Evolutionary conservation across 331 rosid genomes (phyloP), one percentile per base, ranked within the genome.

Genomic region (Dryas integrifolia): DNA sequence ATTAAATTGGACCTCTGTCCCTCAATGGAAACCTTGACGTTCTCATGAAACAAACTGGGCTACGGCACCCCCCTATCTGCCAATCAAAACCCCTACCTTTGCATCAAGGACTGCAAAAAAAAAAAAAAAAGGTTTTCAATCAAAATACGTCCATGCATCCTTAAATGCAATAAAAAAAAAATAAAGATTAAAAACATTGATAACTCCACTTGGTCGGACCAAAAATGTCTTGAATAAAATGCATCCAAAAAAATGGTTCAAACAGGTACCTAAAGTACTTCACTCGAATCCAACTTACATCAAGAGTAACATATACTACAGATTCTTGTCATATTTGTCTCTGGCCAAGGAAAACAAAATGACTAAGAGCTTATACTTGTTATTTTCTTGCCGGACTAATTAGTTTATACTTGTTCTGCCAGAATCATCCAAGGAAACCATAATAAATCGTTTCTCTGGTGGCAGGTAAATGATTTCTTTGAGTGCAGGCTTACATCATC

Each of bases 21-120:
- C 79, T 72, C 50, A 1, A 15, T 44, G 72, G 81, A 72, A 68
- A 73, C 79, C 76, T 63, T 38, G 67, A 58, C 63, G 53, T 61
- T 65, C 73, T 77, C 67, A 43, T 71, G 76, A 79, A 64, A 83
- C 73, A 71, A 73, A 71, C 46, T 68, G 86, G 84, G 76, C 63
- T 60, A 75, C 30, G 6, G 72, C 74, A 56, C 80, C 73, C 69
- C 77, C 59, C 77, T 72, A 65, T 78, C 69, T 39, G 53, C 74
- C 75, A 69, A 74, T 76, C 75, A 50, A 77, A 44, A 66, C 49
- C 81, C 87, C 83, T 47, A 83, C 87, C 84, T 78, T 77, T n/a
- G 86, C 77, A 69, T 89, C 88, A 79, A 75, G 70, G 92, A 80
- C 96, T 90, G 96, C 78, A 81, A 79, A 58, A 47, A 60, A 60